These are phyloP conservation scores for Zelonia costaricensis DNA, from an alignment of 208 protist genomes.

Conservation along the genomic window DNA sequence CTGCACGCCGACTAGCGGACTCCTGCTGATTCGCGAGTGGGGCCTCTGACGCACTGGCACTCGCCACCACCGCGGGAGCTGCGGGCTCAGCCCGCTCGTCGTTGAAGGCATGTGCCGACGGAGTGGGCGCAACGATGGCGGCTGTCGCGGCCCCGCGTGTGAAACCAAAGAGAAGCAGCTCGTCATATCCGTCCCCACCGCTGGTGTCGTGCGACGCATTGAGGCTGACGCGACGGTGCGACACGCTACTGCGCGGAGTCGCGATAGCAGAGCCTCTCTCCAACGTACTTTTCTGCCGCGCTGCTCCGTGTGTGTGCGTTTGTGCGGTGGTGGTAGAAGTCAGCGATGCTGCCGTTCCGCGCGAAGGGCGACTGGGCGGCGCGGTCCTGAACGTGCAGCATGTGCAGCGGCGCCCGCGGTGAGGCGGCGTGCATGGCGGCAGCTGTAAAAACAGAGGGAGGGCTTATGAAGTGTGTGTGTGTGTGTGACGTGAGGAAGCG, in stretches of 20 bases:
- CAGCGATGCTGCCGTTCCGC: background rate
- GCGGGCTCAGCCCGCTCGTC: too few species aligned
- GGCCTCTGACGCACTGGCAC: too few species aligned
- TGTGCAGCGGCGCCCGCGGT: slow-evolving; percentile 49
- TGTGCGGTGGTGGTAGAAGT: background rate
- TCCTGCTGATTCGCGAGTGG: too few species aligned
- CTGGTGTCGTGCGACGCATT: background rate
- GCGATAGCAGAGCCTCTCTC: background rate
- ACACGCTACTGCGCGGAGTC: slow-evolving; percentile 5
- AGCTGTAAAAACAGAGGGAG: background rate
- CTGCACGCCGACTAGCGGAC: too few species aligned
- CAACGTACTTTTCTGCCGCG: too few species aligned
- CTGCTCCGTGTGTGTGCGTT: background rate
- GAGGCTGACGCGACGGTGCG: background rate
- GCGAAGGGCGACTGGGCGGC: slow-evolving; percentile 6
- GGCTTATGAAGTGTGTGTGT: too few species aligned
- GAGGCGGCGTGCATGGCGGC: slow-evolving; percentile 36
- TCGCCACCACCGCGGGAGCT: too few species aligned
- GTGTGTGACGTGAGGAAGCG: too few species aligned
- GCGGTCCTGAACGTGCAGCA: slow-evolving; percentile 42
- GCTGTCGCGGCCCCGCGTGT: background rate
- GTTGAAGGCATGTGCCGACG: too few species aligned
- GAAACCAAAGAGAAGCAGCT: slow-evolving; percentile 6
- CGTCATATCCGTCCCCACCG: slow-evolving; percentile 4
- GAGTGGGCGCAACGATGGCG: too few species aligned